These are phyloP conservation scores for Globisporangium mamillatum DNA, from an alignment of 352 stramenopile species.

Conservation along the genomic window DNA sequence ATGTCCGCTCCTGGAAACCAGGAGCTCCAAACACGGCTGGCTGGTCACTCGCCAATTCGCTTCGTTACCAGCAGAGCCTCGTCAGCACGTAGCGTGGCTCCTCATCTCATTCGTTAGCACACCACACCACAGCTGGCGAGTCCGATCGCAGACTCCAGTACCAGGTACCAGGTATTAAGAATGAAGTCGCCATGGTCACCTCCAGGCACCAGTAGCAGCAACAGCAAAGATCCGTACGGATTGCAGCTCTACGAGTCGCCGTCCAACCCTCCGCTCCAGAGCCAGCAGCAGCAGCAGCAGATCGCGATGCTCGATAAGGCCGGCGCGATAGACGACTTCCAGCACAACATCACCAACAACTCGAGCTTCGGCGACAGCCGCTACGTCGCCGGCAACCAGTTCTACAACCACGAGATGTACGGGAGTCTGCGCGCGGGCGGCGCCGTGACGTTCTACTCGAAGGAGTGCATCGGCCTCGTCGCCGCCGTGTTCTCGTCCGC, in stretches of 20 bases:
- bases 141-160: not conserved
- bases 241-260: constrained; percentile 18
- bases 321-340: not conserved
- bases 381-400: constrained; percentile 21
- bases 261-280: not conserved
- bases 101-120: not conserved
- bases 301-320: constrained; percentile 14
- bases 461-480: constrained; percentile 21
- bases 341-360: not conserved
- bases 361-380: constrained; percentile 7
- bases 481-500: constrained; percentile 21
- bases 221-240: constrained; percentile 1
- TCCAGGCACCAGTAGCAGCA: not conserved
- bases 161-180: not conserved
- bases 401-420: constrained; percentile 63
- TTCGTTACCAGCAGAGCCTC: not conserved
- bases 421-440: constrained; percentile 33
- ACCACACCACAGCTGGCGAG: not conserved
- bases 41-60: constrained; percentile 4
- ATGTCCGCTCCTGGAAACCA: not conserved
- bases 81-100: not conserved
- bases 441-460: constrained; percentile 18
- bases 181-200: constrained; percentile 15
- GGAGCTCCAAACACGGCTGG: not conserved
- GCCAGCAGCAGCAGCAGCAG: not conserved